Base-by-base conservation (phyloP, 2,329 filamentous ascomycete genomes). In the Phialophora chinensis region DNA sequence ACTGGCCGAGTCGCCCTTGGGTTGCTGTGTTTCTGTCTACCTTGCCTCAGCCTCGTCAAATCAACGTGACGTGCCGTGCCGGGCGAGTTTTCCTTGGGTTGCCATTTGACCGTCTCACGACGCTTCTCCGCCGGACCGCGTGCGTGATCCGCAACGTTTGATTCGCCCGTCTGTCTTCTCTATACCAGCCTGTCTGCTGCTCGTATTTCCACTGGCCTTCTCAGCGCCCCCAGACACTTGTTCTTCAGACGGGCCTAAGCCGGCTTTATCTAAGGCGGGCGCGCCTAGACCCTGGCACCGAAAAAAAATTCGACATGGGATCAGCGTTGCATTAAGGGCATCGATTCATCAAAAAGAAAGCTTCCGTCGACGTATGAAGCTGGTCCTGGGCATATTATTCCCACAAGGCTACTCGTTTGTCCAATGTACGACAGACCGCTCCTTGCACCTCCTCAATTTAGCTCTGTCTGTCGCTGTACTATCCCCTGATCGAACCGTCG, bases 301-400 rank as follows among this genome's bases (percentile, higher is more conserved):
- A 66, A 70, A 31, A 31, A 31, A 70, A 68, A 63, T 68, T 70
- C 58, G 42, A 64, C 63, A 57, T 56, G 50, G 65, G 53, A 55
- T 54, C 60, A 38, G 62, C 38, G 56, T 66, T 27, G 58, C 62
- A 60, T 62, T 62, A 63, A 68, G 35, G 35, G 35, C 60, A 42
- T 55, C 52, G 49, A 58, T 23, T 49, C 54, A 57, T 20, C 49
- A 17, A 49, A 56, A 47, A 42, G 14, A 33, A 44, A 44, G 14
- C 44, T 58, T 49, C 49, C 35, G 23, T 6, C 54, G 5, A 23
- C 60, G 23, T 25, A 55, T 44, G 23, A 54, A 35, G 23, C 44
- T 64, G 44, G 50, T 63, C 20, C 50, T 53, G 63, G 63, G 49
- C 53, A 38, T 17, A 35, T 47, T 60, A 47, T 60, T 59, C 63